Conservation (phyloP, 345 rosid species). For the Carallia brachiata region DNA sequence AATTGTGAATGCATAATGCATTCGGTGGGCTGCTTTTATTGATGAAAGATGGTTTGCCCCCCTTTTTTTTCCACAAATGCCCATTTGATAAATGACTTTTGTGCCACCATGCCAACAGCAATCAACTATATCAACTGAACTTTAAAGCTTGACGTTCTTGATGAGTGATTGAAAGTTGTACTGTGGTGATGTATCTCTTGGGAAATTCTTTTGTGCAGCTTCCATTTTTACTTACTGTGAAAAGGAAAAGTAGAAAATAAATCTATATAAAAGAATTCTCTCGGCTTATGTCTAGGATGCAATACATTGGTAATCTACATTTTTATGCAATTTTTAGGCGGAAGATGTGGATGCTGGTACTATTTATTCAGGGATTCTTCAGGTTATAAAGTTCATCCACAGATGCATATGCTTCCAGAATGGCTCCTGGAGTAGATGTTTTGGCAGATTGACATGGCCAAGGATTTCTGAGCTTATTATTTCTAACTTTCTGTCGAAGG, state of each 20-base stretch:
- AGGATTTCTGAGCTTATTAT: constrained; percentile 85
- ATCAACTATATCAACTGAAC: not conserved
- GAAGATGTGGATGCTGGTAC: constrained; percentile 54
- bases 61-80: no score
- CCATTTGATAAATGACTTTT: not conserved
- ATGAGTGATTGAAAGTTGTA: not conserved
- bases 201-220: not conserved
- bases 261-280: not conserved
- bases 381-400: constrained; percentile 60
- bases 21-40: no score
- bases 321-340: constrained; percentile 35
- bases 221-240: not conserved
- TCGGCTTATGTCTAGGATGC: not conserved
- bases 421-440: constrained; percentile 67
- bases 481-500: constrained; percentile 90
- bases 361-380: constrained; percentile 57
- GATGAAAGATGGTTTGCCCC: no score
- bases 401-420: constrained; percentile 70
- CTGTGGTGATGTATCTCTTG: not conserved
- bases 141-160: not conserved
- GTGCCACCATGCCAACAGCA: not conserved
- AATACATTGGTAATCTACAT: not conserved
- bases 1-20: not conserved
- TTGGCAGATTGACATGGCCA: constrained; percentile 94
- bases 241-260: not conserved